Percentiles rank a stretch among this genome's conserved stretches.
These are phyloP conservation scores for Celoporthe dispersa DNA, from an alignment of 2,329 filamentous ascomycete genomes.

Conservation along the genomic window DNA sequence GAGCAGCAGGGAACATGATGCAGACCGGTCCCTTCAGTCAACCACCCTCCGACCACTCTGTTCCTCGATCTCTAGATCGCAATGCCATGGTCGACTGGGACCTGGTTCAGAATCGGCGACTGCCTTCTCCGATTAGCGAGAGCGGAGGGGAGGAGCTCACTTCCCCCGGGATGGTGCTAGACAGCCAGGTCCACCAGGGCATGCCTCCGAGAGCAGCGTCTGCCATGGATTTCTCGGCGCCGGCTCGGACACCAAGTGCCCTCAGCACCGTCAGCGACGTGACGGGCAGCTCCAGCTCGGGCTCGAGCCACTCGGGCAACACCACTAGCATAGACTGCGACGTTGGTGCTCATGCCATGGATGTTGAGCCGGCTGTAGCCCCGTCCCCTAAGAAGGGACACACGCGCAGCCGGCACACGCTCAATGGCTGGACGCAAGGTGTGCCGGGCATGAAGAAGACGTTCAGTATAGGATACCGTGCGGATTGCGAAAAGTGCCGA, in stretches of 20 bases:
- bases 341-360: constrained; percentile 36
- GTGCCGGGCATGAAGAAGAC: constrained; percentile 67
- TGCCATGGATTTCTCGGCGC: constrained; percentile 39
- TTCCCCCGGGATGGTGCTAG: constrained; percentile 47
- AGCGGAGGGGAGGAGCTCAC: constrained; percentile 50
- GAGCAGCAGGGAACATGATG: constrained; percentile 41
- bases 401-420: constrained; percentile 61
- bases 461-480: constrained; percentile 78
- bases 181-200: constrained; percentile 41
- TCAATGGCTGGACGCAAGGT: constrained; percentile 64
- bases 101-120: constrained; percentile 55
- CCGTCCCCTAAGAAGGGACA: constrained; percentile 59
- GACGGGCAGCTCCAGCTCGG: constrained; percentile 14
- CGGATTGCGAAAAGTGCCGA: constrained; percentile 78
- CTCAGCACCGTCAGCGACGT: constrained; percentile 36
- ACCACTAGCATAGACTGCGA: constrained; percentile 20
- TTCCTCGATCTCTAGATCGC: constrained; percentile 54
- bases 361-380: constrained; percentile 48
- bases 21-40: constrained; percentile 43
- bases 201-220: constrained; percentile 42
- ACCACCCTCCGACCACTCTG: constrained; percentile 46
- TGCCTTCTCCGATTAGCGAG: constrained; percentile 66
- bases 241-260: constrained; percentile 20
- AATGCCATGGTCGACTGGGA: constrained; percentile 51
- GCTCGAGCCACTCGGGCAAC: constrained; percentile 19